phyloP scores from a whole-genome alignment of 78 protist species.

The Dictyostelium firmibasis region DNA sequence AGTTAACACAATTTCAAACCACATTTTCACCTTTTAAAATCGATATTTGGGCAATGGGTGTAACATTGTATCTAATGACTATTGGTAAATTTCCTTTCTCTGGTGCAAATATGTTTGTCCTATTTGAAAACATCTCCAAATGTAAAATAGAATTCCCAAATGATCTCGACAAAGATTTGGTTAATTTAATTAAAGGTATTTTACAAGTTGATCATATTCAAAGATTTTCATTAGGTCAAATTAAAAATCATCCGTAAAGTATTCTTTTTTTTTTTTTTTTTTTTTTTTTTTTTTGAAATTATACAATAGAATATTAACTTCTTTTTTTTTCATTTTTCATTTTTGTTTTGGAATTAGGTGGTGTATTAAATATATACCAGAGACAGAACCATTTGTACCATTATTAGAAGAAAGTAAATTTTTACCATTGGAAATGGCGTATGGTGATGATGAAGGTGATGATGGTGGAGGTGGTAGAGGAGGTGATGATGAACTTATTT shows the following conservation, averaged over 20 bases:
- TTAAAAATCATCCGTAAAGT: slow-evolving; percentile 69
- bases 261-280: not conserved
- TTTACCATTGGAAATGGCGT: slow-evolving; percentile 66
- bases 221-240: slow-evolving; percentile 65
- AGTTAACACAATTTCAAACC: slow-evolving; percentile 72
- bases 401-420: slow-evolving; percentile 42
- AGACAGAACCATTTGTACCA: slow-evolving; percentile 39
- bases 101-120: slow-evolving; percentile 62
- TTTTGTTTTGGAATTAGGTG: not conserved
- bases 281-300: not conserved
- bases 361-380: slow-evolving; percentile 29
- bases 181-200: slow-evolving; percentile 58
- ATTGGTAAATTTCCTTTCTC: slow-evolving; percentile 78
- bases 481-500: slow-evolving; percentile 36
- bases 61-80: slow-evolving; percentile 73
- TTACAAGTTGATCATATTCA: slow-evolving; percentile 69
- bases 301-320: not conserved
- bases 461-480: not conserved
- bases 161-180: slow-evolving; percentile 42
- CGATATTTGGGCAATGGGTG: slow-evolving; percentile 83
- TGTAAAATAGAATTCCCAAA: slow-evolving; percentile 77
- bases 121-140: slow-evolving; percentile 72
- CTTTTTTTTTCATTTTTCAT: not conserved
- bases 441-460: slow-evolving; percentile 37
- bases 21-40: slow-evolving; percentile 64